These are phyloP conservation scores for Leccinum obscurum DNA, from an alignment of 768 basidiomycete genomes.

Conservation along the genomic window DNA sequence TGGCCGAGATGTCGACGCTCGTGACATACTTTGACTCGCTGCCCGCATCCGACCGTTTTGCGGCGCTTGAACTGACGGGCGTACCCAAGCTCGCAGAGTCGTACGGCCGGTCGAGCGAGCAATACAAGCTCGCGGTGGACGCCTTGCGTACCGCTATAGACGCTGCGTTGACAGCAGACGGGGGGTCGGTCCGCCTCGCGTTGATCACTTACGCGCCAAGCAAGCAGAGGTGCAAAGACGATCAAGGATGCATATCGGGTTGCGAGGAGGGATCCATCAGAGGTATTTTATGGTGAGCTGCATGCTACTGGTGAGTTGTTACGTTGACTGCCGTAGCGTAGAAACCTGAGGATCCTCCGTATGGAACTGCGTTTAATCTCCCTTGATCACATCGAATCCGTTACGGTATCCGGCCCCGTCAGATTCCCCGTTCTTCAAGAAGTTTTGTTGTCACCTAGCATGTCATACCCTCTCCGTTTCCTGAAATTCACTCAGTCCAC, in stretches of 20 bases:
- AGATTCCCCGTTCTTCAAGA: slow-evolving; percentile 26
- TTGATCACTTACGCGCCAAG: slow-evolving; percentile 49
- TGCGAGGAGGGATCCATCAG: too few species aligned
- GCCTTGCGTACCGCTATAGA: slow-evolving; percentile 51
- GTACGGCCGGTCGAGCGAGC: slow-evolving; percentile 52
- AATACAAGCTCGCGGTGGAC: slow-evolving; percentile 49
- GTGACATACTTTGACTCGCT: slow-evolving; percentile 49
- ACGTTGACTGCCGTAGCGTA: too few species aligned
- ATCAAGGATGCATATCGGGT: too few species aligned
- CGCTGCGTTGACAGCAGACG: slow-evolving; percentile 33
- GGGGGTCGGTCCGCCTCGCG: slow-evolving; percentile 46
- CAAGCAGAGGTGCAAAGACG: slow-evolving; percentile 21
- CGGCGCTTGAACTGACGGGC: slow-evolving; percentile 58
- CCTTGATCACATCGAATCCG: slow-evolving; percentile 21
- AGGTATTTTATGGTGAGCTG: too few species aligned
- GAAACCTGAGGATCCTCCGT: slow-evolving; percentile 24
- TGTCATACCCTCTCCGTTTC: slow-evolving; percentile 26
- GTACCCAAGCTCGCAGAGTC: slow-evolving; percentile 48
- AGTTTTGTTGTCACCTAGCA: slow-evolving; percentile 22
- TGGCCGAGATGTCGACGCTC: slow-evolving; percentile 45
- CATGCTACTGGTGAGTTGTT: too few species aligned
- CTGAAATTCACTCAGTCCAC: slow-evolving; percentile 27
- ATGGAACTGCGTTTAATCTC: slow-evolving; percentile 28
- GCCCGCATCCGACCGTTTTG: slow-evolving; percentile 48
- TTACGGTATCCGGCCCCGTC: slow-evolving; percentile 4